Base-by-base conservation (phyloP, 371 early-diverging fungal species). In the Mortierella sp. region DNA sequence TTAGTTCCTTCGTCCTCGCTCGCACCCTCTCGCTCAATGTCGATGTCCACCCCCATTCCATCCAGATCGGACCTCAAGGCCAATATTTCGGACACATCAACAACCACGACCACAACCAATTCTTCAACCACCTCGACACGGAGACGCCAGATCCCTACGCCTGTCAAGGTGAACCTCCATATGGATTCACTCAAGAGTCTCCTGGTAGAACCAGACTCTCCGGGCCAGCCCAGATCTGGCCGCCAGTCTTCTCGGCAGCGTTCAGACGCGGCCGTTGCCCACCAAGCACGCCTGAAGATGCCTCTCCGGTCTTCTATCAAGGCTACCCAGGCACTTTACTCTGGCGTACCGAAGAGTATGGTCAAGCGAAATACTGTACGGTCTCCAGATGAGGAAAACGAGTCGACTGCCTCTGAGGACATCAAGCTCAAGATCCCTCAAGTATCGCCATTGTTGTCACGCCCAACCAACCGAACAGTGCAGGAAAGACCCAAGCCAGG, bases 181-280 rank as follows among this genome's bases (percentile, higher is more conserved):
- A 81, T 85, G 78, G 85, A 85, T 24, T 85, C 85, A 24, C 54
- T 85, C 29, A 81, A 85, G 72, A 78, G 79, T 27, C 77, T 85
- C 0, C 49, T 85, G 24, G 81, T 81, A 2, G 81, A 78, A 29
- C 82, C 85, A 12, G 85, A 82, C 32, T 79, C 85, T 43, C 82
- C 85, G 24, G 79, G 74, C 3, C 72, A 56, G 3, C 27, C 76
- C 10, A 81, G 70, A 35, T 14, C 82, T 24, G 73, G 35, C 70
- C 81, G 84, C 54, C 81, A 77, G 56, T 71, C 63, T 44, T 58
- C 81, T 1, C 63, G 78, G 32, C 78, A 77, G 60, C 77, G 81
- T 12, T 85, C 85, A 6, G 85, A 85, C 29, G 74, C 77, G 27
- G 81, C 85, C 10, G 48, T 81, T 12, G 85, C 85, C 35, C 85